Percentiles rank a stretch among this genome's conserved stretches.
phyloP scores from a whole-genome alignment of 495 filamentous ascomycete species.

The Tuber brumale region DNA sequence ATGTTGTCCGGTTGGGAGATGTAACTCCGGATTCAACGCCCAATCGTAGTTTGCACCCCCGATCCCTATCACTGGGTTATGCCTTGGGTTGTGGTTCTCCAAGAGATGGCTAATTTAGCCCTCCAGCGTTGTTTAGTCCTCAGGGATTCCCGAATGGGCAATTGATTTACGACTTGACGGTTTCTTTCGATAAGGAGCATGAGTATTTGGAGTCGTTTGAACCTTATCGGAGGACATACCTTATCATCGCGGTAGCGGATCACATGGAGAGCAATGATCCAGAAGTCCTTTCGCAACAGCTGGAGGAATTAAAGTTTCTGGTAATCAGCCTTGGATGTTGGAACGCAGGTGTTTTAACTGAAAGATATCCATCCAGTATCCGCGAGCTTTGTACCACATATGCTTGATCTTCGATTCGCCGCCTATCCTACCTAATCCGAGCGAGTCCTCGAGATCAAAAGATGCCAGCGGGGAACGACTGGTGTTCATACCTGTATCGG shows the following conservation, averaged over 20 bases:
- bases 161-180: conserved; percentile 84
- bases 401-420: conserved; percentile 48
- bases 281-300: conserved; percentile 55
- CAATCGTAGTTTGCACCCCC: conserved; percentile 65
- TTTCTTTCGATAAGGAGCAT: conserved; percentile 58
- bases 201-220: conserved; percentile 41
- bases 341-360: neutral
- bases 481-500: conserved; percentile 63
- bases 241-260: conserved; percentile 35
- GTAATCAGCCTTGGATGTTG: conserved; percentile 52
- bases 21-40: conserved; percentile 81
- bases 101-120: neutral
- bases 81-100: neutral
- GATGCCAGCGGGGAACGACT: conserved; percentile 40
- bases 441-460: conserved; percentile 43
- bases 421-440: conserved; percentile 39
- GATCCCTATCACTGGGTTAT: neutral
- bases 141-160: conserved; percentile 82
- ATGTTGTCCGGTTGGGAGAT: conserved; percentile 82
- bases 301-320: conserved; percentile 65
- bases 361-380: conserved; percentile 38
- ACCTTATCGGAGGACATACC: conserved; percentile 37
- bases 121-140: conserved; percentile 85
- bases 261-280: conserved; percentile 27
- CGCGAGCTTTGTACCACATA: conserved; percentile 45